Evolutionary conservation across 2,329 filamentous ascomycete species (phyloP).

Genomic region (Claviceps quebecensis): DNA sequence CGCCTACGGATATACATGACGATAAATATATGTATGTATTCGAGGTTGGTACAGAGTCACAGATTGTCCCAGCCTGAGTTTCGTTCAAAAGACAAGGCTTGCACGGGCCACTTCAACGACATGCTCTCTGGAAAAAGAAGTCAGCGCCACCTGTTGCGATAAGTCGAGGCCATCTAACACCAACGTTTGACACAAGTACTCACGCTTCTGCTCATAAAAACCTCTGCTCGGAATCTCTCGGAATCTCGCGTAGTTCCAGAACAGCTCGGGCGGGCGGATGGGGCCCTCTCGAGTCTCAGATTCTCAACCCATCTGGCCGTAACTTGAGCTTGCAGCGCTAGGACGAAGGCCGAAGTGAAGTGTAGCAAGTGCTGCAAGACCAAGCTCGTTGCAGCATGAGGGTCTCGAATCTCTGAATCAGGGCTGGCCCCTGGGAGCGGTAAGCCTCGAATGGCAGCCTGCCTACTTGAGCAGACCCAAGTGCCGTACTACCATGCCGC

Average conservation of each 20-base stretch:
- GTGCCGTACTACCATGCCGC: background rate
- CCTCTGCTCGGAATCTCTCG: no score
- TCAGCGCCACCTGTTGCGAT: background rate
- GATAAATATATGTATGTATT: no score
- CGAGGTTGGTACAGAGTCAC: background rate
- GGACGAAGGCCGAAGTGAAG: background rate
- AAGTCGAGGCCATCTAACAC: no score
- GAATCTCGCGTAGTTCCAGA: no score
- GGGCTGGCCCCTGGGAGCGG: no score
- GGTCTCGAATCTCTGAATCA: no score
- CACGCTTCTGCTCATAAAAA: background rate
- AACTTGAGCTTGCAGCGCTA: background rate
- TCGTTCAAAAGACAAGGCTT: background rate
- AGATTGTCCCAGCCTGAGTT: background rate
- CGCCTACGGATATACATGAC: background rate
- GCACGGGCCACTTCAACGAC: background rate
- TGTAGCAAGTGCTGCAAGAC: background rate
- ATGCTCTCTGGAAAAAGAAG: background rate
- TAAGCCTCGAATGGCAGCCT: no score
- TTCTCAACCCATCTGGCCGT: background rate
- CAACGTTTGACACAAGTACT: background rate
- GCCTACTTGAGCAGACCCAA: background rate
- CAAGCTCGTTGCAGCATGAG: background rate
- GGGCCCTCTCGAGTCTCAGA: background rate
- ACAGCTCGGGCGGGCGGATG: no score